A percentile compares a stretch with the other conserved stretches of the same genome.
These are phyloP conservation scores for Papiliotrema laurentii DNA, from an alignment of 1,284 basidiomycete genomes.

Conservation along the genomic window DNA sequence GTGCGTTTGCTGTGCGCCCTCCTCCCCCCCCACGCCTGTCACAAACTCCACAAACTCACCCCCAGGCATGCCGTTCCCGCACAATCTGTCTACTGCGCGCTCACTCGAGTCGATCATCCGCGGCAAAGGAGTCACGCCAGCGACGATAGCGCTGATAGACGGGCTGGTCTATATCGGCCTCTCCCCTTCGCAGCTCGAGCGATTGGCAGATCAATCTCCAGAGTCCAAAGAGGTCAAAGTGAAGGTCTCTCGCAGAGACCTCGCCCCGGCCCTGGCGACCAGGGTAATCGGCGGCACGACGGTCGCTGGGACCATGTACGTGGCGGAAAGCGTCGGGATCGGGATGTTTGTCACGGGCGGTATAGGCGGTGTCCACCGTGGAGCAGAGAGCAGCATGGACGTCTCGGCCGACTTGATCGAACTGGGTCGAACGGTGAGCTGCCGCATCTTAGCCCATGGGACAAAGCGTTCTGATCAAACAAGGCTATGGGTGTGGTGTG, in stretches of 20 bases:
- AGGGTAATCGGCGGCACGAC: conserved; percentile 82
- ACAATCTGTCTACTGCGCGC: conserved; percentile 67
- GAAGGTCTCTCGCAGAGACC: conserved; percentile 84
- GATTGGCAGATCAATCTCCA: conserved; percentile 60
- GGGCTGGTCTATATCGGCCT: conserved; percentile 87
- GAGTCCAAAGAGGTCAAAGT: conserved; percentile 43
- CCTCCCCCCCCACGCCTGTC: conserved; percentile 15
- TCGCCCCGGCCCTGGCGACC: conserved; percentile 68
- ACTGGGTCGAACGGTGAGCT: conserved; percentile 62
- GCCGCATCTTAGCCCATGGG: background rate
- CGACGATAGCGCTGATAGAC: conserved; percentile 80
- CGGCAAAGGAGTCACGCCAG: conserved; percentile 71
- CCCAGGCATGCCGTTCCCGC: conserved; percentile 67
- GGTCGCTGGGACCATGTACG: conserved; percentile 79
- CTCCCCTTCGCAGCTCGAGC: conserved; percentile 60
- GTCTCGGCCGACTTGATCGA: conserved; percentile 87
- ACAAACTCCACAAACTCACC: too few relatives aligned
- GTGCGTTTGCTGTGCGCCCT: conserved; percentile 14
- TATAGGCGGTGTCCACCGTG: conserved; percentile 75
- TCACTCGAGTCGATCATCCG: conserved; percentile 77
- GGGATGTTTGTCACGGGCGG: conserved; percentile 57
- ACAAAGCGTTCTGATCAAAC: background rate
- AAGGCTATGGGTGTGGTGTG: conserved; percentile 76
- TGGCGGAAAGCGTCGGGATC: conserved; percentile 77
- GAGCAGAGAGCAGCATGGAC: conserved; percentile 89